phyloP scores from a whole-genome alignment of 163 green algal genomes.

The Scenedesmus sp. region DNA sequence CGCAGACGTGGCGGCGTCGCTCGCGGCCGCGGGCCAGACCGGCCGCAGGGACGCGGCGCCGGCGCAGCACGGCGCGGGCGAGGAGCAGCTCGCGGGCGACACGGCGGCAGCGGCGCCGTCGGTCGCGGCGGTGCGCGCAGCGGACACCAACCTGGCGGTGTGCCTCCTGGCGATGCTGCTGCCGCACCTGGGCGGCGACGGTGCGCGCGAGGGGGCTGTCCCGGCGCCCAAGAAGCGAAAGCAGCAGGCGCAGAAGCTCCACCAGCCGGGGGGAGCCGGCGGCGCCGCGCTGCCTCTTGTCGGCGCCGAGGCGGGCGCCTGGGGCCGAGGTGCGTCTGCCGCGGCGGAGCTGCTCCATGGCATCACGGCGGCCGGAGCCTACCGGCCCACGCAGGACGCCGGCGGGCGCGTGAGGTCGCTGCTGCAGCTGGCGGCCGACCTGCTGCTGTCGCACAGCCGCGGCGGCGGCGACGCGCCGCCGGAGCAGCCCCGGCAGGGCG shows the following conservation, averaged over 20 bases:
- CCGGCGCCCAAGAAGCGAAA: slow-evolving; percentile 5
- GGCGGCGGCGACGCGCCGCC: too few species aligned
- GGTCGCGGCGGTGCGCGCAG: slow-evolving; percentile 16
- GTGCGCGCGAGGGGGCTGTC: background rate
- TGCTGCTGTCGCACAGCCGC: slow-evolving; percentile 6
- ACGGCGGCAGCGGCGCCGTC: background rate
- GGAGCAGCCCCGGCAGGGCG: slow-evolving; percentile 38
- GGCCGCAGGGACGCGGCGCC: background rate
- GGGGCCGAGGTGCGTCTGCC: slow-evolving; percentile 1
- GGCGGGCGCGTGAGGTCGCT: background rate
- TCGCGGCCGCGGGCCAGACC: slow-evolving; percentile 20
- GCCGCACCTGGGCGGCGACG: slow-evolving; percentile 5
- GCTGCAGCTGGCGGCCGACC: slow-evolving; percentile 16
- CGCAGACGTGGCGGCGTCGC: slow-evolving; percentile 12
- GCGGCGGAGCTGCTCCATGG: background rate
- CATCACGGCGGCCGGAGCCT: background rate
- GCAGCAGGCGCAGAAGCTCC: slow-evolving; percentile 5
- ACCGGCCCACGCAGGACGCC: slow-evolving; percentile 30
- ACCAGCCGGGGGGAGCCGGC: slow-evolving; percentile 11
- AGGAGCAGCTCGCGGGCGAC: background rate
- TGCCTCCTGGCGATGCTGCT: slow-evolving; percentile 31
- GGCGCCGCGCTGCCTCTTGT: background rate
- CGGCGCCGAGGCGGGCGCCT: background rate
- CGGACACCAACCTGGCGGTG: slow-evolving; percentile 29
- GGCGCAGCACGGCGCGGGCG: background rate